Evolutionary conservation across 1,139 yeast species (phyloP), one percentile per base, ranked within the genome.

Genomic region (Casaregolazyma lundiana): DNA sequence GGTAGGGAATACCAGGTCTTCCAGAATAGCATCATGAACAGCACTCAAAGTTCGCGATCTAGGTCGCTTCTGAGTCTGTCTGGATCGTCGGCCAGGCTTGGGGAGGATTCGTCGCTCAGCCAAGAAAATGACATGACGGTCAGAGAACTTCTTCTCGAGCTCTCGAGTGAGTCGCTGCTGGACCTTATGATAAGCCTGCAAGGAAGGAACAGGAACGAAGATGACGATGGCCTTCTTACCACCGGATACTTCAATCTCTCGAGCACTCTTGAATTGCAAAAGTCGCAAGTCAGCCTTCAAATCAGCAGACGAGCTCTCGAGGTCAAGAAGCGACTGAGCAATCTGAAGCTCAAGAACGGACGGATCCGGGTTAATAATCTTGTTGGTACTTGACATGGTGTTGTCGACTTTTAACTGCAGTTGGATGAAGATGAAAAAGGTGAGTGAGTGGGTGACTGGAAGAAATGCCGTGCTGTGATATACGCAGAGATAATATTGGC

Each of bases 101-200:
- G 97, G 97, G 73, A 94, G 82, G 78, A 92, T 92, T 81, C 97
- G 90, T 82, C 98, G 89, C 81, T 92, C 97, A 71, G 97, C 98
- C 71, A 92, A 83, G 87, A 92, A 89, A 66, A 92, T 94, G 76
- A 92, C 97, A 76, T 92, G 97, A 76, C 96, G 88, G 83, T 92
- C 98, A 72, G 97, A 95, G 90, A 92, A 92, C 80, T 92, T 92
- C 95, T 92, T 92, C 80, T 92, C 98, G 73, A 92, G 87, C 81
- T 92, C 98, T 80, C 98, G 92, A 78, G 97, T 89, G 73, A 92
- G 84, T 80, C 74, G 68, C 59, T 64, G 68, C 81, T 92, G 98
- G 66, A 89, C 95, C 80, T 84, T 89, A 89, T 92, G 96, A 94
- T 87, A 90, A 64, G 85, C 84, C 64, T 79, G 67, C 73, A 92